These are phyloP conservation scores for Phaseolus coccineus DNA, from an alignment of 331 rosid genomes.

Conservation along the genomic window DNA sequence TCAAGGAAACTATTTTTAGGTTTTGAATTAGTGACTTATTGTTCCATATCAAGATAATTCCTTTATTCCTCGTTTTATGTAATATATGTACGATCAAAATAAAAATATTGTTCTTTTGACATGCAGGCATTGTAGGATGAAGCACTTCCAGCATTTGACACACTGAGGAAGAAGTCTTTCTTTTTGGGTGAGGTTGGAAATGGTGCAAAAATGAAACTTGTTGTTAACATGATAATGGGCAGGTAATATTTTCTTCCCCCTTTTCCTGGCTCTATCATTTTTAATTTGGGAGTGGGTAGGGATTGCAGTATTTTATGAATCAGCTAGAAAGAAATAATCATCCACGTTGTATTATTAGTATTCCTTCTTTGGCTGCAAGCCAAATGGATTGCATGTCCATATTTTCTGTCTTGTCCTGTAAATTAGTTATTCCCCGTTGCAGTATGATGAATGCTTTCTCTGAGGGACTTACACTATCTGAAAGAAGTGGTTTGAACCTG, in stretches of 20 bases:
- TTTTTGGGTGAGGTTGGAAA: slow-evolving; percentile 92
- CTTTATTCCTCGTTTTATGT: no score
- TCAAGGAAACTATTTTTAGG: no score
- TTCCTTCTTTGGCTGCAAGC: slow-evolving; percentile 19
- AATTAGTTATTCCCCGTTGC: slow-evolving; percentile 38
- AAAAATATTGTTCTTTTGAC: background rate
- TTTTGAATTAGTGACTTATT: no score
- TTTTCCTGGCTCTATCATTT: background rate
- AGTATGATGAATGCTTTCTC: slow-evolving; percentile 93
- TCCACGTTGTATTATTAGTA: slow-evolving; percentile 28
- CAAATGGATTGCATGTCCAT: slow-evolving; percentile 14
- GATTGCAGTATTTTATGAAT: slow-evolving; percentile 27
- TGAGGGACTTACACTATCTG: slow-evolving; percentile 79
- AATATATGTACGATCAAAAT: no score
- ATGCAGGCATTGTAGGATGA: slow-evolving; percentile 73
- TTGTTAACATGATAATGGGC: slow-evolving; percentile 98
- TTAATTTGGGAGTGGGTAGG: background rate
- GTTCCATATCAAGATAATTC: no score
- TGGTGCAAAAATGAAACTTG: slow-evolving; percentile 98
- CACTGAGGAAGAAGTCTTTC: slow-evolving; percentile 83
- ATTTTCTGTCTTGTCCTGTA: slow-evolving; percentile 33
- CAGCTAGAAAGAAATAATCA: background rate
- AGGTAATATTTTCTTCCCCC: slow-evolving; percentile 58
- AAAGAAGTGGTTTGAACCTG: slow-evolving; percentile 70
- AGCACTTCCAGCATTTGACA: slow-evolving; percentile 71